Evolutionary conservation across 192 early-diverging fungal genomes (phyloP).

Genomic region (Thoreauomyces humboldtii): DNA sequence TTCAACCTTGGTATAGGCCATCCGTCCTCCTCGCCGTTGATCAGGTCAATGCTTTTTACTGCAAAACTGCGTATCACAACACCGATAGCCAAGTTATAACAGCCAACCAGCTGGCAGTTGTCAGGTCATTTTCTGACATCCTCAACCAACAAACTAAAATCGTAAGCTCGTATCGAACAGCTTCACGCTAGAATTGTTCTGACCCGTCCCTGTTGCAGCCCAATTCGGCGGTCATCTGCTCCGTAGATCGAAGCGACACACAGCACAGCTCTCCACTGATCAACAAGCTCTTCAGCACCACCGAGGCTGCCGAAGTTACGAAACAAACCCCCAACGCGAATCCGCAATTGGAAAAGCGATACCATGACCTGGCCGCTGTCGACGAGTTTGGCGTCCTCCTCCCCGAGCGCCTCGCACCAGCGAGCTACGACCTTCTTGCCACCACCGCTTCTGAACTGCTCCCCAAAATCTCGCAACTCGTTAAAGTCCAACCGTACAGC

Average conservation of each 20-base stretch:
- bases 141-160: not conserved
- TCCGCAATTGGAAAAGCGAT: not conserved
- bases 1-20: no score
- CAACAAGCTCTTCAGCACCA: not conserved
- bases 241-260: slow-evolving; percentile 19
- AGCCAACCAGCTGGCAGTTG: slow-evolving; percentile 9
- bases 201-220: no score
- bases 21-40: slow-evolving; percentile 17
- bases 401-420: slow-evolving; percentile 3
- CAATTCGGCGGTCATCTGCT: slow-evolving; percentile 10
- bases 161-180: no score
- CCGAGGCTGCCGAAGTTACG: no score
- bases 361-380: slow-evolving; percentile 8
- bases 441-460: not conserved
- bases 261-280: slow-evolving; percentile 7
- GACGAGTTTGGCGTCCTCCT: slow-evolving; percentile 14
- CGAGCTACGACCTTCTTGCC: slow-evolving; percentile 19
- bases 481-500: slow-evolving; percentile 3
- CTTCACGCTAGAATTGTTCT: no score
- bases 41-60: slow-evolving; percentile 21
- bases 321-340: not conserved
- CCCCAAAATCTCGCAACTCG: not conserved
- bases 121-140: not conserved
- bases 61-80: slow-evolving; percentile 23
- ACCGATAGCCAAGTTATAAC: slow-evolving; percentile 7